A percentile compares a stretch with the other conserved stretches of the same genome.
Evolutionary conservation across 805 yeast species (phyloP).

Genomic region (Debaryomyces tyrocola): DNA sequence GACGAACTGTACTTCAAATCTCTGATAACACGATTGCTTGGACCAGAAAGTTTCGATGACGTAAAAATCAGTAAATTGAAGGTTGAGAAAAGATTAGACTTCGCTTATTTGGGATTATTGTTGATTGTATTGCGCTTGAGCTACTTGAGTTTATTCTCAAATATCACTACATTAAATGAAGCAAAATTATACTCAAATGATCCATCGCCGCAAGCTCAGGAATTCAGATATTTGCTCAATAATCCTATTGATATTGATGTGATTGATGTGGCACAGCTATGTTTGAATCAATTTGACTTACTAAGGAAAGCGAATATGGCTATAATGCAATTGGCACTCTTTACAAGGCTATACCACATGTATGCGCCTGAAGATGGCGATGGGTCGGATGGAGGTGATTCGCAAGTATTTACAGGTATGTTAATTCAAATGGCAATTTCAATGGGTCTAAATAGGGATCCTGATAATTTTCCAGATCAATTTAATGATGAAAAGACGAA

Average conservation of each 20-base stretch:
- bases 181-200: conserved; percentile 21
- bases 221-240: conserved; percentile 23
- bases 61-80: conserved; percentile 12
- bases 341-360: conserved; percentile 50
- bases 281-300: conserved; percentile 36
- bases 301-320: conserved; percentile 44
- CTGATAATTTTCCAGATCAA: conserved; percentile 42
- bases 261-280: conserved; percentile 29
- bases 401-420: conserved; percentile 55
- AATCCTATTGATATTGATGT: conserved; percentile 33
- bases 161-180: conserved; percentile 26
- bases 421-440: conserved; percentile 66
- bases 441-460: conserved; percentile 70
- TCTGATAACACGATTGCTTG: conserved; percentile 4
- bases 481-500: conserved; percentile 12
- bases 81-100: conserved; percentile 27
- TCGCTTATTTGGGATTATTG: conserved; percentile 33
- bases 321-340: conserved; percentile 54
- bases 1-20: conserved; percentile 35
- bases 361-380: conserved; percentile 58
- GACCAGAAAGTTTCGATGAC: conserved; percentile 5
- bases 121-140: conserved; percentile 33
- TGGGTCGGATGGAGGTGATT: conserved; percentile 56
- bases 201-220: conserved; percentile 23
- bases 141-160: conserved; percentile 34